Evolutionary conservation across 129 eudicot genomes (phyloP), one percentile per base, ranked within the genome.

Genomic region (Oenanthe sinensis): DNA sequence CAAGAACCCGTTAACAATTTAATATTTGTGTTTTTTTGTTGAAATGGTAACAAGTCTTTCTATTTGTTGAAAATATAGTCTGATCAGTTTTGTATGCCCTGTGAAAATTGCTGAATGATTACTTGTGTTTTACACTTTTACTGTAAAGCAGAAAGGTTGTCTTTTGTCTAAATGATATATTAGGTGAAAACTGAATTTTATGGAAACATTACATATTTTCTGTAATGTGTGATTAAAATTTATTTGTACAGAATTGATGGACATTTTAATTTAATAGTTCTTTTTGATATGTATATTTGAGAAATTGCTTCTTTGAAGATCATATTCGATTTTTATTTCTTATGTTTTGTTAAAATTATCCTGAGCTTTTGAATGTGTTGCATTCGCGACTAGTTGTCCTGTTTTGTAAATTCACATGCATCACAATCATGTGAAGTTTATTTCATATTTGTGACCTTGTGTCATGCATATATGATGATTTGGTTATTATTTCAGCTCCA

Each of bases 401-500:
- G 39, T 13, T 26, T 33, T 80, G 49, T 45, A 26, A 19, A 36
- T 62, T 55, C n/a, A 17, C 74, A n/a, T 54, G 63, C 26, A 60
- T 22, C 67, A 58, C 26, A 58, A 58, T 58, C 0, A 8, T 58
- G 8, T 10, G 54, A 37, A 26, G 20, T 43, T 49, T 7, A 28
- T n/a, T 28, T 47, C 36, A 70, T 82, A 42, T 16, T 77, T 74
- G 43, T 37, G 3, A 24, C 63, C 54, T 5, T 79, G 1, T 60
- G 33, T 12, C 9, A 60, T 1, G n/a, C 33, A n/a, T 60, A 60
- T 60, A n/a, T 60, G 16, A 58, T 42, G 50, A 37, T 19, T 83
- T 60, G 75, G 36, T 80, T 28, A 17, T 60, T 8, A 78, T 79
- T 37, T 58, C 92, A 94, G 98, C 92, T 81, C 93, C 98, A 45